A percentile compares a stretch with the other conserved stretches of the same genome.
Conservation (phyloP, 352 stramenopile species). For the Chrysophaeum taylorii region DNA sequence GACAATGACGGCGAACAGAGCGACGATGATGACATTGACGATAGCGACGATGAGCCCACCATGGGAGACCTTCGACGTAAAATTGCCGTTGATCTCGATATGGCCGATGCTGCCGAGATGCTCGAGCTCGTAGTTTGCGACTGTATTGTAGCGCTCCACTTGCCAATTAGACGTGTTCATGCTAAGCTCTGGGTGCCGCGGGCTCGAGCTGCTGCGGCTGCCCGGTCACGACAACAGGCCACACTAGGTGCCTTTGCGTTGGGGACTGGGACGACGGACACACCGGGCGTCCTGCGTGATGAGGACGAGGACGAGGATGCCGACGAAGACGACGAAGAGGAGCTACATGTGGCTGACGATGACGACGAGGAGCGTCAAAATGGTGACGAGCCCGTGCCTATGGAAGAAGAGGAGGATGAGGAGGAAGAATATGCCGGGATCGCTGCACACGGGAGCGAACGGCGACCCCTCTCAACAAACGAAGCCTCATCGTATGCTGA, state of each 20-base stretch:
- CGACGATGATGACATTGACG: conserved; percentile 14
- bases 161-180: conserved; percentile 32
- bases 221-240: not conserved
- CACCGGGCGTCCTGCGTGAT: too few relatives aligned
- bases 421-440: not conserved
- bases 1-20: not conserved
- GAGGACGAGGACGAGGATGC: conserved; percentile 27
- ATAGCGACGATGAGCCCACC: conserved; percentile 24
- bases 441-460: not conserved
- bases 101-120: conserved; percentile 44
- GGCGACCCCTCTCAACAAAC: too few relatives aligned
- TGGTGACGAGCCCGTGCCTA: too few relatives aligned
- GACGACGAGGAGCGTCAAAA: conserved; percentile 20
- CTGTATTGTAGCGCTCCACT: conserved; percentile 51
- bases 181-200: conserved; percentile 27
- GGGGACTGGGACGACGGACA: conserved; percentile 4
- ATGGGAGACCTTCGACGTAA: conserved; percentile 50
- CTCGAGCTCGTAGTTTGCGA: conserved; percentile 64
- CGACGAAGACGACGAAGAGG: conserved; percentile 15
- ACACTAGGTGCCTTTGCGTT: not conserved
- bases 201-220: not conserved
- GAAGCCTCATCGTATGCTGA: too few relatives aligned
- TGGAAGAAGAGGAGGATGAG: not conserved
- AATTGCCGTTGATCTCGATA: conserved; percentile 65
- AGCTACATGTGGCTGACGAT: conserved; percentile 3